Evolutionary conservation across 805 yeast genomes (phyloP), one percentile per base, ranked within the genome.

Genomic region (Starmerella geochares): DNA sequence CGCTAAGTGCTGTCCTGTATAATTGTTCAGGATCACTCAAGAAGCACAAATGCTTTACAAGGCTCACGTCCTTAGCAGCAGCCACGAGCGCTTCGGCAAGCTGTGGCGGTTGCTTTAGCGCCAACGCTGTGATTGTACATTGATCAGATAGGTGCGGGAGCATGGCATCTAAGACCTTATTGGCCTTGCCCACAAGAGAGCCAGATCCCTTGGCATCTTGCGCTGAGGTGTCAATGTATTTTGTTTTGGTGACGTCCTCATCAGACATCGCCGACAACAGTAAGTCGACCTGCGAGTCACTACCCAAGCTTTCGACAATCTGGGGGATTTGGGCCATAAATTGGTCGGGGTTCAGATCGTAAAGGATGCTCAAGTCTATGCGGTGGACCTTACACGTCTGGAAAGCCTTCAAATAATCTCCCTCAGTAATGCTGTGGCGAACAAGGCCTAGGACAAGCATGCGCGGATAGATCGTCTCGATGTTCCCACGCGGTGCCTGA

Each of bases 401-500:
- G 59, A 90, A 87, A 0, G 98, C 98, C n/a, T 72, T 72, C 42
- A 67, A 70, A 60, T 82, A 92, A 31, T 77, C 69, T 50, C 67
- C 71, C 0, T 70, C 67, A 29, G 74, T 70, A 53, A 92, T 86
- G 56, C 74, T 73, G 29, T 74, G 71, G 56, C 98, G 76, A 23
- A 92, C 94, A 20, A 82, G 92, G 11, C 84, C 75, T 35, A 92
- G 69, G 3, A 90, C 94, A 83, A 92, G 80, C 41, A 92, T 83
- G 64, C 98, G 75, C 13, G 99, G 98, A 60, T 79, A 81, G 17
- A 92, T 83, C 0, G 97, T 87, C 65, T 92, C 99, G 57, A 92
- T 69, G 61, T 92, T 92, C 54, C 99, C 99, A 64, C 99, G 77
- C 52, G 94, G 94, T 4, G 96, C 96, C 65, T 92, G 96, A 47